Evolutionary conservation across 352 stramenopile genomes (phyloP), one percentile per base, ranked within the genome.

Genomic region (Phytophthora europaea): DNA sequence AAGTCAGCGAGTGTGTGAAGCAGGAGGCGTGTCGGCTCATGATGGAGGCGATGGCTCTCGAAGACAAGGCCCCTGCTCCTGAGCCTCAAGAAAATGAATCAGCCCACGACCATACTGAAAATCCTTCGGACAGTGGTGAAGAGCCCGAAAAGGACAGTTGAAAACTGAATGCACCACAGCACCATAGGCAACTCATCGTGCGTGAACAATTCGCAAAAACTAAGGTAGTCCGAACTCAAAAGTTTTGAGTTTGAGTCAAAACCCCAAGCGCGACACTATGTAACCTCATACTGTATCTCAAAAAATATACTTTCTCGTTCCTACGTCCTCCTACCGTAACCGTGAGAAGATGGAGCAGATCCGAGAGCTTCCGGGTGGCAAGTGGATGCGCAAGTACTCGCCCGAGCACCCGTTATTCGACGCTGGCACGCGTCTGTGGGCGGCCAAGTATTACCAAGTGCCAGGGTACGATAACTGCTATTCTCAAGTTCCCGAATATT

Each of bases 321-420:
- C 13, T 20, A 31, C 28, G 7, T 31, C 28, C 28, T 31, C 4
- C 28, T 31, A 31, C 28, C 28, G 0, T 31, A 31, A 31, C 28
- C 28, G 28, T 10, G 34, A 61, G 47, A 22, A 20, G 13, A 84
- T 82, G 77, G 81, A 90, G 63, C 57, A 69, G 9, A 20, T 75
- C 43, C 50, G 55, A 36, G 67, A 77, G 67, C 56, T 84, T 10
- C 10, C 71, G 38, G 80, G 52, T n/a, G 83, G 83, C 61, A 89
- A 91, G 69, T 88, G 72, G 60, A 48, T 79, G 36, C 83, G 83
- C 28, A 74, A 73, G 33, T 85, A 83, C 69, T 87, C 81, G 40
- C 82, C 83, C n/a, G 80, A 88, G 34, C 78, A 88, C 65, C 50
- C 72, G 50, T 48, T 88, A 16, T 91, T 91, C 54, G 72, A 79